Evolutionary conservation across 2,329 filamentous ascomycete species (phyloP).

Genomic region (Alternaria burnsii): DNA sequence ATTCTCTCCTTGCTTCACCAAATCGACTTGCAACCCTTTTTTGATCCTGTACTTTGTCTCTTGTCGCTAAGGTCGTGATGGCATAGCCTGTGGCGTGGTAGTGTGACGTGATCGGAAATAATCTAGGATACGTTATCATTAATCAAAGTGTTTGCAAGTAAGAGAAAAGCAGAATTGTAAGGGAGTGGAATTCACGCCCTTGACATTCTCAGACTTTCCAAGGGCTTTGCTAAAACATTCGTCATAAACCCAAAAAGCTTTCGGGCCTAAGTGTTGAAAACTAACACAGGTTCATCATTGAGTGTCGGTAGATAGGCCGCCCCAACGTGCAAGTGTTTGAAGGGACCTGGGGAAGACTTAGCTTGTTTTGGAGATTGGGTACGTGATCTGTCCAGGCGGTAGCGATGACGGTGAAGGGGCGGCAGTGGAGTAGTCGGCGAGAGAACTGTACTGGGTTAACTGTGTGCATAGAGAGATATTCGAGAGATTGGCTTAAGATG

Average conservation of each 20-base stretch:
- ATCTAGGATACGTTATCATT: neutral
- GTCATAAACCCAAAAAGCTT: neutral
- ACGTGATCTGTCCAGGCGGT: neutral
- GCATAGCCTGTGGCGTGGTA: neutral
- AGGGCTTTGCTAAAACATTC: neutral
- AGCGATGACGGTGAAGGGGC: too few relatives aligned
- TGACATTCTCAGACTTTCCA: neutral
- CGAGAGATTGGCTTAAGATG: neutral
- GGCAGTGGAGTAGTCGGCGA: neutral
- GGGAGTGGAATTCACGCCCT: neutral
- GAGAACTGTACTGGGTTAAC: neutral
- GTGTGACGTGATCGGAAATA: neutral
- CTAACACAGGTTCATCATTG: neutral
- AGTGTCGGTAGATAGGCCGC: neutral
- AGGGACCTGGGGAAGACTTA: neutral
- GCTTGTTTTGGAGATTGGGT: neutral
- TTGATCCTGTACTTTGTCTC: neutral
- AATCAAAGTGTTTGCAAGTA: neutral
- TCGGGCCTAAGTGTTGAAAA: neutral
- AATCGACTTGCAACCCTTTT: neutral
- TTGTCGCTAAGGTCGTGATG: neutral
- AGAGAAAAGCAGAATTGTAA: neutral
- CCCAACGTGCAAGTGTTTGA: neutral
- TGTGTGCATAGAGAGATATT: neutral
- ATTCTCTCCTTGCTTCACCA: neutral